Evolutionary conservation across 2,329 filamentous ascomycete species (phyloP).

Genomic region (Spiromastix sp.): DNA sequence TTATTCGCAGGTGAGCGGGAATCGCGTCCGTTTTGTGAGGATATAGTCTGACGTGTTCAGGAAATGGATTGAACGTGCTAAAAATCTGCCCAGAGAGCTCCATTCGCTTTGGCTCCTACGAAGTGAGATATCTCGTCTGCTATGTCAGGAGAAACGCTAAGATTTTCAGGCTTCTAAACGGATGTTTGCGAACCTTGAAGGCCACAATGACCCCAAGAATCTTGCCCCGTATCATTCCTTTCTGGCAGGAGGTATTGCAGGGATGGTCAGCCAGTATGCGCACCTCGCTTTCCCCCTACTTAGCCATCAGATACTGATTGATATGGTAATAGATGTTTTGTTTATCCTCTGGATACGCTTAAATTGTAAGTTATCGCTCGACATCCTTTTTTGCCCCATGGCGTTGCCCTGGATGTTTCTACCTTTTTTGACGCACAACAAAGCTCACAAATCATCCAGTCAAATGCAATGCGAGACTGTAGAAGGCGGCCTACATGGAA

Average conservation of each 20-base stretch:
- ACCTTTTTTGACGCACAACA: slow-evolving; percentile 4
- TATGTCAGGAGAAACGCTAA: slow-evolving; percentile 2
- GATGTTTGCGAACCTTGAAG: slow-evolving; percentile 74
- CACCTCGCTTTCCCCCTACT: slow-evolving; percentile 7
- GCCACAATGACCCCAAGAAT: slow-evolving; percentile 67
- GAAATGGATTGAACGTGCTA: slow-evolving; percentile 89
- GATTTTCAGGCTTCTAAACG: slow-evolving; percentile 64
- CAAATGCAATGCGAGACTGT: slow-evolving; percentile 94
- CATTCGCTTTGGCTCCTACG: slow-evolving; percentile 96
- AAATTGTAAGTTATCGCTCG: slow-evolving; percentile 48
- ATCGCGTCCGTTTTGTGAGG: not conserved
- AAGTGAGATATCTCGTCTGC: slow-evolving; percentile 39
- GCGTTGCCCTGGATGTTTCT: slow-evolving; percentile 1
- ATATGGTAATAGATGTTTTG: slow-evolving; percentile 78
- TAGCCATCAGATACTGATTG: slow-evolving; percentile 13
- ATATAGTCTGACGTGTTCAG: slow-evolving; percentile 37
- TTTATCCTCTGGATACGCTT: slow-evolving; percentile 77
- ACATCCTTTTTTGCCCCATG: too few relatives aligned
- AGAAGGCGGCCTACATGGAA: slow-evolving; percentile 70
- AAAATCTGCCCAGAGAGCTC: slow-evolving; percentile 99
- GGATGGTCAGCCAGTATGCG: slow-evolving; percentile 81
- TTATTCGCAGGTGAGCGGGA: slow-evolving; percentile 75
- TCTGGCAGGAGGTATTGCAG: slow-evolving; percentile 77
- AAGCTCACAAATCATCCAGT: slow-evolving; percentile 25
- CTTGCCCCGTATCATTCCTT: slow-evolving; percentile 85